Base-by-base conservation (phyloP, 2,329 filamentous ascomycete species). In the Rutstroemia sp. region DNA sequence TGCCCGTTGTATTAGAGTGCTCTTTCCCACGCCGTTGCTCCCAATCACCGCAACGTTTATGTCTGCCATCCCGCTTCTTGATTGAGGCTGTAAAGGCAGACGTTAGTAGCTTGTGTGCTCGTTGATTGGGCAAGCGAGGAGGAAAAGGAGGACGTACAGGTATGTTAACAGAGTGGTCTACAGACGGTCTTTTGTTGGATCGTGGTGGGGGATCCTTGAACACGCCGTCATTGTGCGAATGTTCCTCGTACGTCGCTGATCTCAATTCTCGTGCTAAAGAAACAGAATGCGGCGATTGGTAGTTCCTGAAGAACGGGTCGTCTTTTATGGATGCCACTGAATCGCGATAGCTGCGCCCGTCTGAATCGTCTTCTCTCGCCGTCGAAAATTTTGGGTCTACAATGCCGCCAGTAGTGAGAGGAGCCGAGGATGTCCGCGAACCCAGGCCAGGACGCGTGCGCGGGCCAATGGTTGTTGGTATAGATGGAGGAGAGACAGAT, bases 31-130 rank as follows among this genome's bases (percentile, higher is more conserved):
- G 58, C 82, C 82, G 63, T 78, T 75, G 68, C 82, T 78, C 64
- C 84, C 84, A 68, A 88, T 82, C 58, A 87, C 76, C 65, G 82
- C 82, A 63, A 88, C 82, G 67, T 83, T 84, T 66, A 84, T 78
- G 63, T 76, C 74, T 60, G 83, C 80, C 64, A 68, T 67, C 48
- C 63, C 64, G 56, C 63, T 66, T 51, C 65, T 65, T 23, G 64
- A 65, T 57, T 65, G 65, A 36, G 67, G 61, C 66, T 68, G 57
- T 9, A 57, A 42, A 12, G n/a, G 21, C 25, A 49, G 30, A 49
- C 34, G 44, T 65, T 49, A 65, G 63, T 54, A 19, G n/a, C 21
- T 25, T 21, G 14, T 42, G 9, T 14, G n/a, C 48, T 48, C 46
- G 38, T 34, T 27, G 25, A 36, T 44, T 36, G 23, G 36, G n/a